Base-by-base conservation (phyloP, 2,329 filamentous ascomycete genomes). In the Diaporthe citriasiana region DNA sequence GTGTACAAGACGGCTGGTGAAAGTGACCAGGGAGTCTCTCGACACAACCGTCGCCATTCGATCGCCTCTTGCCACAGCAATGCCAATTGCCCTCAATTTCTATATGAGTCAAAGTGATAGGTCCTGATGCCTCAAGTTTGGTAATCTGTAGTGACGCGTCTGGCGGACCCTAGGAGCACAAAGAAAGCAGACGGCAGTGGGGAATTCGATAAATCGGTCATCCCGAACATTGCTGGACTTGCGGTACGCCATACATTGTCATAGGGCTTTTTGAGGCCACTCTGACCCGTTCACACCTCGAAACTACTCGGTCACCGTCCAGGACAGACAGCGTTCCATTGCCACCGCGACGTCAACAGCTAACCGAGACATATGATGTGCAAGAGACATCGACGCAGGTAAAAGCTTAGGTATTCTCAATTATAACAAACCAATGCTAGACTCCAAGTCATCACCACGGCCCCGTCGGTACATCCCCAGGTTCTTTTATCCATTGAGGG, bases 401-500 rank as follows among this genome's bases (percentile, higher is more conserved):
- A 8, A 35, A 45, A 47, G 42, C 25, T 40, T n/a, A 65, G 57
- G 47, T 71, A 40, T 65, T 65, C 45, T 65, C 30, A 68, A 65
- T 60, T 53, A 63, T 71, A 40, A 66, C 45, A 74, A 56, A 45
- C 50, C 56, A 71, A 68, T 72, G 73, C 73, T 72, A 74, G 60
- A 72, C 73, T 60, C 69, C 73, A 35, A 27, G 45, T 60, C 56
- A 71, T 71, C 47, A 25, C 30, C 60, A 50, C 66, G 51, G 30
- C 51, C 72, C 47, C 50, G 15, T 60, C 56, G 60, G 47, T 27
- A 30, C n/a, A 25, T 68, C 63, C 59, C 53, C 38, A 63, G 69
- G 45, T 40, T 40, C 38, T 33, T 30, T 45, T n/a, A 7, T 51
- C 13, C 63, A 51, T 35, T 50, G 42, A 15, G 57, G 38, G 15